Conservation (phyloP, 345 rosid species). For the Eucalyptus regnans region DNA sequence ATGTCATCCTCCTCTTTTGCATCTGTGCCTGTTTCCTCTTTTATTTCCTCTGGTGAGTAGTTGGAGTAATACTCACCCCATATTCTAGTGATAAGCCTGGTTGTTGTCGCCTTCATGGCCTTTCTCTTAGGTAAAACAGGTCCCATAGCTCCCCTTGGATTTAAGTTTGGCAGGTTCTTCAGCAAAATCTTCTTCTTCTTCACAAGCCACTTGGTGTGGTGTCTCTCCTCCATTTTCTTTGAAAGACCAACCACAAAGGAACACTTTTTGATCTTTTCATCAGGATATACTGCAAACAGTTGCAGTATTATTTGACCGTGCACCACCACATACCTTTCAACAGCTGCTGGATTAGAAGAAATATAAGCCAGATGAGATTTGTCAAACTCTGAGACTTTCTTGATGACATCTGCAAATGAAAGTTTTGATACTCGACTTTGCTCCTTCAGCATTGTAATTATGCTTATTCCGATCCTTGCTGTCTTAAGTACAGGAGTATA, state of each 20-base stretch:
- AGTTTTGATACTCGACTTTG: conserved; percentile 48
- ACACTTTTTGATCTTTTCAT: conserved; percentile 29
- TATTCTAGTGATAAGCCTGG: conserved; percentile 60
- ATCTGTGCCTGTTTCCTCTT: conserved; percentile 12
- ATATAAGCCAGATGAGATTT: conserved; percentile 39
- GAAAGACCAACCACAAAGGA: conserved; percentile 46
- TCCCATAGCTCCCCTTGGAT: conserved; percentile 52
- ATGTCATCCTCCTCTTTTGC: conserved; percentile 28
- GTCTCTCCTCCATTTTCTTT: conserved; percentile 61
- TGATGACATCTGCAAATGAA: conserved; percentile 47
- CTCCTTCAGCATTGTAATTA: conserved; percentile 44
- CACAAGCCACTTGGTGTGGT: conserved; percentile 72
- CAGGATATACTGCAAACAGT: conserved; percentile 55
- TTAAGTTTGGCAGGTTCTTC: conserved; percentile 31
- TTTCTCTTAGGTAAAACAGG: conserved; percentile 35
- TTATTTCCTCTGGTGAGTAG: conserved; percentile 32
- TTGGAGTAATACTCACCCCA: conserved; percentile 83
- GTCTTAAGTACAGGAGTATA: conserved; percentile 56
- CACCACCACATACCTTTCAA: conserved; percentile 65
- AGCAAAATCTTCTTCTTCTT: conserved; percentile 44
- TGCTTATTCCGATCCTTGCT: conserved; percentile 54
- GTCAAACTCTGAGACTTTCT: conserved; percentile 33
- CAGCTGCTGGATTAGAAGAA: conserved; percentile 46
- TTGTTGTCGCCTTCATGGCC: conserved; percentile 85
- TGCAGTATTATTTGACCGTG: conserved; percentile 78